These are phyloP conservation scores for Seminavis robusta DNA, from an alignment of 108 stramenopile species.

Conservation along the genomic window DNA sequence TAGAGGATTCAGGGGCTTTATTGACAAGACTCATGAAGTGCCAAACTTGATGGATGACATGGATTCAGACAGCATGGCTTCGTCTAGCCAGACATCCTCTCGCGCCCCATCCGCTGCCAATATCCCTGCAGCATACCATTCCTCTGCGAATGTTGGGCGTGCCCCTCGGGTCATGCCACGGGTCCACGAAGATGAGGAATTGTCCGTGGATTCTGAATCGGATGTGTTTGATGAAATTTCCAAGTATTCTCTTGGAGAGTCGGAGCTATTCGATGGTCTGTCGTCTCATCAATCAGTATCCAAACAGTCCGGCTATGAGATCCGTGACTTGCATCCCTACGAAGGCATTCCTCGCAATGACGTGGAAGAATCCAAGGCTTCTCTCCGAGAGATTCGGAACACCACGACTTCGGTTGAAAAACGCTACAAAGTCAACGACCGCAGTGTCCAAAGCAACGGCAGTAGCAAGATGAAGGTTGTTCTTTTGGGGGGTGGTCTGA, in stretches of 20 bases:
- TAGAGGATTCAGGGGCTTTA: slow-evolving; percentile 56
- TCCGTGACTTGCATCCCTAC: too few species aligned
- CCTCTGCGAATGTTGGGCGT: slow-evolving; percentile 8
- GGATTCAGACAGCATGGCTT: slow-evolving; percentile 57
- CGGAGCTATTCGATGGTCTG: slow-evolving; percentile 64
- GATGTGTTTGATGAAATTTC: slow-evolving; percentile 45
- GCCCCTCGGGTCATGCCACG: slow-evolving; percentile 8
- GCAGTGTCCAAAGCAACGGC: slow-evolving; percentile 4
- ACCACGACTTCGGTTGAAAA: not conserved
- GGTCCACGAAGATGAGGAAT: slow-evolving; percentile 6
- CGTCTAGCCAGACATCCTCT: slow-evolving; percentile 26
- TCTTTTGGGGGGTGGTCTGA: slow-evolving; percentile 41
- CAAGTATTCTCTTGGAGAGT: too few species aligned
- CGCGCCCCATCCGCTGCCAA: slow-evolving; percentile 9
- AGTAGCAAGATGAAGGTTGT: slow-evolving; percentile 16
- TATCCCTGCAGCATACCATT: not conserved
- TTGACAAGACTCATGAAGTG: slow-evolving; percentile 77
- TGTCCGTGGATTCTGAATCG: slow-evolving; percentile 30
- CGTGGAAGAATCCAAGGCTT: too few species aligned
- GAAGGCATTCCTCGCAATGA: too few species aligned
- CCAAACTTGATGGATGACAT: slow-evolving; percentile 81
- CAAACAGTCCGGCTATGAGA: too few species aligned
- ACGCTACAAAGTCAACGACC: not conserved
- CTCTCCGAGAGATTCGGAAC: too few species aligned
- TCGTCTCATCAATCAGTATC: too few species aligned